Conservation (phyloP, 495 filamentous ascomycete genomes). For the Aspergillus leporis region DNA sequence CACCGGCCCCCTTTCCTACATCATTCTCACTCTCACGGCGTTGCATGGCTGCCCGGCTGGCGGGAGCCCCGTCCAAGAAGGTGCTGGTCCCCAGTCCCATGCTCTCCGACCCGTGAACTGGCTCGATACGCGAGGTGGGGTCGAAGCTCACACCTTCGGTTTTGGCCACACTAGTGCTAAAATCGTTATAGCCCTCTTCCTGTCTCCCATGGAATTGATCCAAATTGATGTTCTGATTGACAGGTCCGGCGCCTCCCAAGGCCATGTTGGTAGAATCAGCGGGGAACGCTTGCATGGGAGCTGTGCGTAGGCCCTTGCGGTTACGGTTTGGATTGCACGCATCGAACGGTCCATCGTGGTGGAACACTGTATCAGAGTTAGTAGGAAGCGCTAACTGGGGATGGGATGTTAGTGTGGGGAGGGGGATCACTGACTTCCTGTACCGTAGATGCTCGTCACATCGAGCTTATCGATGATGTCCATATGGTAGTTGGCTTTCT, state of each 20-base stretch:
- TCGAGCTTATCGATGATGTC: slow-evolving; percentile 98
- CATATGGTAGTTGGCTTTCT: slow-evolving; percentile 59
- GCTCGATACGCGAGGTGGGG: slow-evolving; percentile 58
- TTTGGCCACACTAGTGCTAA: slow-evolving; percentile 43
- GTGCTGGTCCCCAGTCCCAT: slow-evolving; percentile 91
- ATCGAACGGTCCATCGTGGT: slow-evolving; percentile 98
- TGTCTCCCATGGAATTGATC: slow-evolving; percentile 77
- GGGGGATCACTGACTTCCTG: slow-evolving; percentile 68
- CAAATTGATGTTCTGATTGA: slow-evolving; percentile 80
- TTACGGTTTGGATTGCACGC: slow-evolving; percentile 97
- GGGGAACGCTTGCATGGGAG: slow-evolving; percentile 97
- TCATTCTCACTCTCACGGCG: slow-evolving; percentile 68
- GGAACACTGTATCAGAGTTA: slow-evolving; percentile 71
- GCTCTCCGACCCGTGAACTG: slow-evolving; percentile 80
- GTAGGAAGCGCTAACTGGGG: slow-evolving; percentile 11
- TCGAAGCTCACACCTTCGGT: slow-evolving; percentile 55
- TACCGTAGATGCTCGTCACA: slow-evolving; percentile 94
- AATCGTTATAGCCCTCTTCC: slow-evolving; percentile 87
- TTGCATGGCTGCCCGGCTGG: slow-evolving; percentile 79
- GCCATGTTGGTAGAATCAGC: slow-evolving; percentile 88
- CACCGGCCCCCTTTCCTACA: slow-evolving; percentile 44
- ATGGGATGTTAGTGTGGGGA: slow-evolving; percentile 6
- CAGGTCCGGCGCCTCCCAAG: slow-evolving; percentile 82
- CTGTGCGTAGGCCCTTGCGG: slow-evolving; percentile 74
- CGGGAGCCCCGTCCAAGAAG: slow-evolving; percentile 92